These are phyloP conservation scores for Cornus kousa DNA, from an alignment of 148 eudicot species.

Conservation along the genomic window DNA sequence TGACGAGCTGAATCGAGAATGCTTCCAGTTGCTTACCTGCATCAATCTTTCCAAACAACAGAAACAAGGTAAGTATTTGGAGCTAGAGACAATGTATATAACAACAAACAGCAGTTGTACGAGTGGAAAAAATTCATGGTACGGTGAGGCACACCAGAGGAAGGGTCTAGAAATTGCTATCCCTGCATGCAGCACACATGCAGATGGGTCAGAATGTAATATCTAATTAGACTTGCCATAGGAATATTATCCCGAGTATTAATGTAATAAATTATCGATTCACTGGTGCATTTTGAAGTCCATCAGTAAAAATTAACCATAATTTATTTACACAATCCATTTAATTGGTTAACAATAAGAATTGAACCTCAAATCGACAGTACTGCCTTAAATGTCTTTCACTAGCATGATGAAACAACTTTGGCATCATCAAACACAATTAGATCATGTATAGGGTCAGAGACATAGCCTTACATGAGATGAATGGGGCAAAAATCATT, in stretches of 20 bases:
- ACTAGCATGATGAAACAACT: background rate
- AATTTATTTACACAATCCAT: background rate
- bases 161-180: background rate
- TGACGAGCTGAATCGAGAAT: conserved; percentile 90
- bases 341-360: background rate
- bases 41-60: conserved; percentile 43
- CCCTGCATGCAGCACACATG: background rate
- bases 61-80: conserved; percentile 12
- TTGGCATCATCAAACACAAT: conserved; percentile 5
- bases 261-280: background rate
- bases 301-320: background rate
- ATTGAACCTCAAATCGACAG: background rate
- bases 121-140: background rate
- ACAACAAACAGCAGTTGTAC: background rate
- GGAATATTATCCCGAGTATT: background rate
- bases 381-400: background rate
- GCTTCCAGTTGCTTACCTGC: conserved; percentile 73
- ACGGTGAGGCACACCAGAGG: background rate
- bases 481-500: background rate
- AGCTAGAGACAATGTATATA: background rate
- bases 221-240: background rate
- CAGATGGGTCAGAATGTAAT: background rate
- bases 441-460: background rate
- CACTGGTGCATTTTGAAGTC: background rate
- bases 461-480: background rate